Base-by-base conservation (phyloP, 2,329 filamentous ascomycete genomes). In the Pseudogymnoascus sp. region DNA sequence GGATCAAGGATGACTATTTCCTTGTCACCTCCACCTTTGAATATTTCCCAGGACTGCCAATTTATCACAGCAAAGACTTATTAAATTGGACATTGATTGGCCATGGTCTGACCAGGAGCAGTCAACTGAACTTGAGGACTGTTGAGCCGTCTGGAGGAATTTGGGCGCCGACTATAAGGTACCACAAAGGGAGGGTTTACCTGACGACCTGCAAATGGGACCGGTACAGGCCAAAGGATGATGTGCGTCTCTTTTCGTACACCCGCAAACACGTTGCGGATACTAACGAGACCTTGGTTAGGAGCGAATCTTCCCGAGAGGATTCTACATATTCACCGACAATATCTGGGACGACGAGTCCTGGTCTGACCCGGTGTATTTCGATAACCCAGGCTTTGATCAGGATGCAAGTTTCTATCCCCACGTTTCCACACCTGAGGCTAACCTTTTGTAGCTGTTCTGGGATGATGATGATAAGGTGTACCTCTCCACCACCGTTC, bases 21-120 rank as follows among this genome's bases (percentile, higher is more conserved):
- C 77, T 87, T 28, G 81, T 80, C 38, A 86, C 82, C 3, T 86
- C 84, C 0, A 83, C 82, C 0, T 87, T 87, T 63, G 84, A 87
- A 69, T 84, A 79, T 70, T 86, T 84, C 64, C 84, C 84, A 0
- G 83, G 82, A 3, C 79, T 80, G n/a, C 81, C 83, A 12, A 82
- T 87, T 62, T 85, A 86, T 67, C 78, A 83, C 25, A 84, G 80
- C 19, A 80, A 72, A 0, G 78, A 83, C 65, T 74, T 84, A 9
- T 70, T 81, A 7, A 77, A 79, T 42, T 84, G 81, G 81, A 73
- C 73, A 5, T 75, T 83, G n/a, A 79, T 82, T 49, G 78, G 77
- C 4, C 78, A 83, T 65, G 81, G 79, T 1, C 72, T 84, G 58
- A 83, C 73, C 9, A 75, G 81, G 35, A 76, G 75, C 49, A 78